phyloP scores from a whole-genome alignment of 352 stramenopile genomes.

The Ophiocytium majus region DNA sequence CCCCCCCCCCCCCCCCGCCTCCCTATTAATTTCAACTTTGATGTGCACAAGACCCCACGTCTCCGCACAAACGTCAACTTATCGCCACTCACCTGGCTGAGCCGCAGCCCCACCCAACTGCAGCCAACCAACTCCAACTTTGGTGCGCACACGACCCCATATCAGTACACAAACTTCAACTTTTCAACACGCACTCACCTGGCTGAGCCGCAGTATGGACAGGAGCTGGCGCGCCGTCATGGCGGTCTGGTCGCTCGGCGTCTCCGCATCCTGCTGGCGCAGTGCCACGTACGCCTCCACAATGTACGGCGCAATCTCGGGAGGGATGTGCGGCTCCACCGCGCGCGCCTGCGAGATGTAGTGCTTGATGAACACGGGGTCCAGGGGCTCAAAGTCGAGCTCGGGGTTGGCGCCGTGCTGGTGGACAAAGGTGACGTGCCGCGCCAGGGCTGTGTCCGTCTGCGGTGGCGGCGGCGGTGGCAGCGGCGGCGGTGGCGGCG shows the following conservation, averaged over 20 bases:
- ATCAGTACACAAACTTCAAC: too few species aligned
- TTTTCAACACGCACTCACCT: too few species aligned
- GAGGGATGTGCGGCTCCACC: conserved; percentile 83
- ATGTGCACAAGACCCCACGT: too few species aligned
- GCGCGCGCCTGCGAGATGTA: conserved; percentile 62
- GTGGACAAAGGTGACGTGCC: conserved; percentile 87
- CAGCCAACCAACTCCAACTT: too few species aligned
- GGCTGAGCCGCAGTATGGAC: conserved; percentile 93
- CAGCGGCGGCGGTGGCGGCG: too few species aligned
- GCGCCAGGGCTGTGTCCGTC: conserved; percentile 81
- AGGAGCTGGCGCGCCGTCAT: conserved; percentile 98
- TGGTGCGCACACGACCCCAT: too few species aligned
- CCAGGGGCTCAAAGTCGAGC: conserved; percentile 82
- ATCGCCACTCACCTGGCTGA: too few species aligned
- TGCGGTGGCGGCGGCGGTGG: too few species aligned
- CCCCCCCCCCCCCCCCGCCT: too few species aligned
- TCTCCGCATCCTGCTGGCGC: conserved; percentile 78
- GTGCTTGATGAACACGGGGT: conserved; percentile 60
- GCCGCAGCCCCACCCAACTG: too few species aligned
- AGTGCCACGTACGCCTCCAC: conserved; percentile 97
- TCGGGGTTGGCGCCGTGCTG: conserved; percentile 72
- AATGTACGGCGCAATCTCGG: conserved; percentile 93
- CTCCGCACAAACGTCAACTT: too few species aligned
- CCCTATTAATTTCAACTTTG: too few species aligned
- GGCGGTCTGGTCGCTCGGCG: conserved; percentile 81